Conservation (phyloP, 805 yeast genomes). For the Henningerozyma blattae region DNA sequence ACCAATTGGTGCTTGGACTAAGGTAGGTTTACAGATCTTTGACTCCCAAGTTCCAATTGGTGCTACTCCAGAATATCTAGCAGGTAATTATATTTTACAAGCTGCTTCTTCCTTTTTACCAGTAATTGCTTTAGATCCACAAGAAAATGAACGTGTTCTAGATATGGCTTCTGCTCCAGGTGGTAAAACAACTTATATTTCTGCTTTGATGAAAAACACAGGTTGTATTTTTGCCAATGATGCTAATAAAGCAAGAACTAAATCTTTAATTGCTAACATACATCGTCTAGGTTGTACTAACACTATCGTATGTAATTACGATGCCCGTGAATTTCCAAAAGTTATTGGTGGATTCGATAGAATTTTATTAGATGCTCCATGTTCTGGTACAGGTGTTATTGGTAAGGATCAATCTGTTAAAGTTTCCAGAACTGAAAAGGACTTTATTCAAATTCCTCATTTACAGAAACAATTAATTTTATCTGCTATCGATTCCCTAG, state of each 20-base stretch:
- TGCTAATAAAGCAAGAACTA: constrained; percentile 91
- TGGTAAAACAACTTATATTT: constrained; percentile 90
- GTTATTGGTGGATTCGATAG: constrained; percentile 98
- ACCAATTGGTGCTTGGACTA: constrained; percentile 96
- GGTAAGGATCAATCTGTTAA: constrained; percentile 95
- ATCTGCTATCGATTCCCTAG: constrained; percentile 95
- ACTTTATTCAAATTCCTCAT: constrained; percentile 92
- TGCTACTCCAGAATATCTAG: constrained; percentile 97
- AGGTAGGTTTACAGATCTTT: constrained; percentile 92
- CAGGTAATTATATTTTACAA: constrained; percentile 95
- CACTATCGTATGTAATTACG: constrained; percentile 93
- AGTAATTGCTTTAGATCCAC: constrained; percentile 96
- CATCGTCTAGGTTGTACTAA: constrained; percentile 95
- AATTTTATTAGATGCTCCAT: constrained; percentile 92
- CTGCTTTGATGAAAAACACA: constrained; percentile 96
- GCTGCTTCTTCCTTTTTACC: constrained; percentile 98
- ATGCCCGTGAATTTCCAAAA: constrained; percentile 96
- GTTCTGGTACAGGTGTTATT: constrained; percentile 99
- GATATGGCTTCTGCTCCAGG: constrained; percentile 99
- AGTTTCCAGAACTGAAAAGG: constrained; percentile 87
- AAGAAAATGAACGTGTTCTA: constrained; percentile 85
- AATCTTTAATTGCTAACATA: constrained; percentile 91
- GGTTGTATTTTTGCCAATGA: constrained; percentile 97
- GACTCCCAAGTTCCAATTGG: constrained; percentile 99
- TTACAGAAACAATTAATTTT: constrained; percentile 86